These are phyloP conservation scores for Tolypocladium capitatum DNA, from an alignment of 2,329 filamentous ascomycete species.

Conservation along the genomic window DNA sequence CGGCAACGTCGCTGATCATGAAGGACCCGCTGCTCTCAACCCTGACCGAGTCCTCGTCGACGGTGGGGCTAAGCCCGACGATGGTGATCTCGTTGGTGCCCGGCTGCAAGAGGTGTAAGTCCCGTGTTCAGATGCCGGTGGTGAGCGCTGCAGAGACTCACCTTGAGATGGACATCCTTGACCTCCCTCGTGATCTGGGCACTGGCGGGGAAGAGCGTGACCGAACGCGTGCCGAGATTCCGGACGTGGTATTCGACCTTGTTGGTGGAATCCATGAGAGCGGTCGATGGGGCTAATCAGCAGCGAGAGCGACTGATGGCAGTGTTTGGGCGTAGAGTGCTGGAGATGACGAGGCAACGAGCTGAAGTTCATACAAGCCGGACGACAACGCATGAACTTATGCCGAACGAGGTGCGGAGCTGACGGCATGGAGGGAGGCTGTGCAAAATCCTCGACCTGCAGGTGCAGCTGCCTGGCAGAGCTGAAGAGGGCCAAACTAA, in stretches of 20 bases:
- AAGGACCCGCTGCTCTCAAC: constrained; percentile 43
- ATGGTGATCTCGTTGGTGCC: constrained; percentile 47
- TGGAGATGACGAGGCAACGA: background rate
- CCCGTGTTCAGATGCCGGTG: no score
- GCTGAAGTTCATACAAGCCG: no score
- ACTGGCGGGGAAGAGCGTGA: constrained; percentile 48
- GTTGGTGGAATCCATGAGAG: constrained; percentile 21
- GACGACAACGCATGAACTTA: no score
- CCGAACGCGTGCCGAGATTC: constrained; percentile 44
- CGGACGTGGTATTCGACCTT: constrained; percentile 40
- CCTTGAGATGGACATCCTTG: constrained; percentile 29
- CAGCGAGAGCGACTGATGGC: no score
- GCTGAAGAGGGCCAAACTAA: no score
- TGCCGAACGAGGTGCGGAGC: no score
- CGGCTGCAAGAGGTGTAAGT: constrained; percentile 19
- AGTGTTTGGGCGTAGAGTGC: no score
- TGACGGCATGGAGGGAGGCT: no score
- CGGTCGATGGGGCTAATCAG: no score
- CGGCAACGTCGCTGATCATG: constrained; percentile 43
- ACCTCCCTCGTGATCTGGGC: constrained; percentile 50
- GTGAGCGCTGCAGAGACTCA: constrained; percentile 3
- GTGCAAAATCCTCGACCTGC: no score
- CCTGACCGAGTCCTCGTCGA: constrained; percentile 47
- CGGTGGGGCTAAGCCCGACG: constrained; percentile 38
- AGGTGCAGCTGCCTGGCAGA: no score